Evolutionary conservation across 2,329 filamentous ascomycete species (phyloP), one percentile per base, ranked within the genome.

Genomic region (Monosporascus cannonballus): DNA sequence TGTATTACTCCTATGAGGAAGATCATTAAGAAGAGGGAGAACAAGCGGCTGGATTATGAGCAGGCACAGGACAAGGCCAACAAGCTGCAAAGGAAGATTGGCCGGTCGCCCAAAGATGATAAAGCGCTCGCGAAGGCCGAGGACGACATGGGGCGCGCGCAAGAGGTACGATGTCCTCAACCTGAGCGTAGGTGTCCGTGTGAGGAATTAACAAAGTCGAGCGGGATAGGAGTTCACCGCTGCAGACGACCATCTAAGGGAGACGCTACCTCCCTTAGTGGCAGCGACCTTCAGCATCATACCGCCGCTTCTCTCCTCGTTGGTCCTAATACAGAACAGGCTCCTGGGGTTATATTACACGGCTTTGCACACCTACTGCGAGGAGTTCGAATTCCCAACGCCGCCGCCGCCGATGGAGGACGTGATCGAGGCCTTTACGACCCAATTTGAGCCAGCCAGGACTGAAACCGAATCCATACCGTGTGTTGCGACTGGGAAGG

Each of bases 21-120:
- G 72, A 86, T 85, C 1, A 89, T 95, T 64, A 94, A 93, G 72
- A 91, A 90, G 69, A 77, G 90, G 47, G 89, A 94, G 65, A 88
- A 92, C 62, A 89, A 85, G 71, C 86, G 90, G 50, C 68, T 92
- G 54, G 90, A 95, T 67, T 94, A 85, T 64, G 90, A 96, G 70
- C 83, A 87, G 60, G 85, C 85, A 59, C 84, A 89, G 67, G 81
- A 85, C 60, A 84, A 85, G 56, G 84, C 85, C 37, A 85, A 88
- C 63, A 83, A 81, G 61, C 78, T 85, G 41, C 76, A 84, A 59
- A 85, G 85, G 66, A 94, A 94, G 69, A 73, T 80, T 22, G 85
- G 81, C 38, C 82, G 84, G 52, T 84, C 81, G 3, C 80, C 89
- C 53, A 86, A 89, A 62, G 90, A 95, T 54, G 89, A 91, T 64